A percentile compares a stretch with the other conserved stretches of the same genome.
Conservation (phyloP, 73 alveolate species). For the Vitrella brassicaformis region DNA sequence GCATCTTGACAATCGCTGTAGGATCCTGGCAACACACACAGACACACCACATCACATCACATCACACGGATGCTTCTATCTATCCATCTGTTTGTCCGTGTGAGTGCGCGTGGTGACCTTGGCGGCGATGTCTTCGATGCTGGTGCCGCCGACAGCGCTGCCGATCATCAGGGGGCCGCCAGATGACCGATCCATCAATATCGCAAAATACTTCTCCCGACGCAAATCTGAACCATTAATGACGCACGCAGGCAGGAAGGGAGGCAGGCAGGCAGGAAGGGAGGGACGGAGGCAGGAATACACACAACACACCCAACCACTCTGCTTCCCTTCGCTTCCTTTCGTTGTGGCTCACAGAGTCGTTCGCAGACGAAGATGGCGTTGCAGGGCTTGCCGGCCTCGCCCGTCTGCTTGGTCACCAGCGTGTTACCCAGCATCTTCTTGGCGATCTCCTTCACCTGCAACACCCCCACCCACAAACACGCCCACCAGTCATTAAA, state of each 20-base stretch:
- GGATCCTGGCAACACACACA: slow-evolving; percentile 1
- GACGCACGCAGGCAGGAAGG: not conserved
- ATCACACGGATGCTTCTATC: too few relatives aligned
- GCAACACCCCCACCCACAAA: not conserved
- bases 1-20: slow-evolving; percentile 27
- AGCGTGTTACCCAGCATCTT: slow-evolving; percentile 41
- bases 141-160: slow-evolving; percentile 34
- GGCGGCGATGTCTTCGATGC: slow-evolving; percentile 13
- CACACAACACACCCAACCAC: not conserved
- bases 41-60: not conserved
- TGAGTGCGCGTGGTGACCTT: not conserved
- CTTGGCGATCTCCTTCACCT: slow-evolving; percentile 21
- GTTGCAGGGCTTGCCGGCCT: slow-evolving; percentile 59
- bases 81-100: not conserved
- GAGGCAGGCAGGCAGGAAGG: not conserved
- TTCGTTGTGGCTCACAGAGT: not conserved
- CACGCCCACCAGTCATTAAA: not conserved
- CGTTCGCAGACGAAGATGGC: not conserved
- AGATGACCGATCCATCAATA: slow-evolving; percentile 32
- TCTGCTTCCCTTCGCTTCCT: not conserved
- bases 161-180: slow-evolving; percentile 22
- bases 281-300: not conserved
- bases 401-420: slow-evolving; percentile 73
- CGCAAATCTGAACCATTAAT: not conserved
- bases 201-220: slow-evolving; percentile 30